Conservation (phyloP, 31 red algal genomes). For the Porphyra umbilicalis region DNA sequence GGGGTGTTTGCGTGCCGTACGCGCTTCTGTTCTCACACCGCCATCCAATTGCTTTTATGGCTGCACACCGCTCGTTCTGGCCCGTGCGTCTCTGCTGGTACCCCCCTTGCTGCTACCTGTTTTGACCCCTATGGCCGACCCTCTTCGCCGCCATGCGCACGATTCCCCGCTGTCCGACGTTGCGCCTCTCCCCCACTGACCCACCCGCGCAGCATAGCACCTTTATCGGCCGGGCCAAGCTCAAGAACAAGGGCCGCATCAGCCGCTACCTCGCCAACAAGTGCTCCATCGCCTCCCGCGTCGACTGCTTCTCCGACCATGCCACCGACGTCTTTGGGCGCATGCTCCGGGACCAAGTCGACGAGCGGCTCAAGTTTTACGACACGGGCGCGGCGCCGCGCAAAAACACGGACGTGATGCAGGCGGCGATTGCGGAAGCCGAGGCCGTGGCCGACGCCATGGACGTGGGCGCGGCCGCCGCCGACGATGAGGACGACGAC, state of each 20-base stretch:
- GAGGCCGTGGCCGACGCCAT: constrained; percentile 11
- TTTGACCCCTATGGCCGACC: too few relatives aligned
- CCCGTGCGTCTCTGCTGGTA: too few relatives aligned
- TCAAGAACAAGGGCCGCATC: constrained; percentile 93
- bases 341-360: constrained; percentile 83
- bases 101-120: too few relatives aligned
- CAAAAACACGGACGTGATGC: constrained; percentile 85
- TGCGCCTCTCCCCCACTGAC: not conserved
- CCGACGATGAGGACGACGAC: constrained; percentile 11
- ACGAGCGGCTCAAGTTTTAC: constrained; percentile 86
- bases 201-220: constrained; percentile 40
- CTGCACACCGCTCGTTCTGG: too few relatives aligned
- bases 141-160: too few relatives aligned
- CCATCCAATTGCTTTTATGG: too few relatives aligned
- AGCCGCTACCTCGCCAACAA: constrained; percentile 94
- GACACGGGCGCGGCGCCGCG: constrained; percentile 68
- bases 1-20: too few relatives aligned
- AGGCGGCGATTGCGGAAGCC: constrained; percentile 57
- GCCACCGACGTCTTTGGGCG: constrained; percentile 74
- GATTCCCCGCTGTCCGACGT: too few relatives aligned
- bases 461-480: constrained; percentile 18
- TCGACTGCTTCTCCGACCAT: constrained; percentile 84
- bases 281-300: constrained; percentile 83
- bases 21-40: too few relatives aligned
- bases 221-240: constrained; percentile 86